Conservation (phyloP, 2,329 filamentous ascomycete genomes). For the Gaeumannomyces tritici region DNA sequence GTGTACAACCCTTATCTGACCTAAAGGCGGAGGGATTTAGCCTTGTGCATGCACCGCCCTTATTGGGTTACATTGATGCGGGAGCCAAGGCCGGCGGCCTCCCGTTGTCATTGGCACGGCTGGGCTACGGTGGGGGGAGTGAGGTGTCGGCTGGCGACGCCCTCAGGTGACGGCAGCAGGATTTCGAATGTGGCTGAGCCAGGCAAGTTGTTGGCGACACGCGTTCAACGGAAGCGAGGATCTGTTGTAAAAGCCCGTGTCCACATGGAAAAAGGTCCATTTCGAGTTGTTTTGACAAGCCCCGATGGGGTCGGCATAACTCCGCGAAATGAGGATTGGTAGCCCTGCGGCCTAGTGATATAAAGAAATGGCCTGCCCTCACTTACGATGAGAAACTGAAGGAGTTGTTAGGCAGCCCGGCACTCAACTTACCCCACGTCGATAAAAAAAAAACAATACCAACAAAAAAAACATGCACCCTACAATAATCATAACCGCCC, state of each 20-base stretch:
- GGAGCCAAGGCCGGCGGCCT: not conserved
- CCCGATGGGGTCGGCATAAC: no score
- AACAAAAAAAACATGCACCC: not conserved
- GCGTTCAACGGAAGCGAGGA: not conserved
- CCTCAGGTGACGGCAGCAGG: no score
- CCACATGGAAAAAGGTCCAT: no score
- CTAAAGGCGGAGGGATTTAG: not conserved
- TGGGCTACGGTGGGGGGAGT: no score
- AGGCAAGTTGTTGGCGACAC: no score
- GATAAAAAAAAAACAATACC: not conserved
- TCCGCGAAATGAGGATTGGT: no score
- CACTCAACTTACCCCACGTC: not conserved
- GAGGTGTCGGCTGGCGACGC: no score
- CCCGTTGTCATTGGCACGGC: no score
- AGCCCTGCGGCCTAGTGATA: no score
- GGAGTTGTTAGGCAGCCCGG: not conserved
- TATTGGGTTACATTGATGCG: not conserved
- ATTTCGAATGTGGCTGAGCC: not conserved
- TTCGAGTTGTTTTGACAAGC: no score
- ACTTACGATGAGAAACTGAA: not conserved
- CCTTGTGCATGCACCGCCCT: not conserved
- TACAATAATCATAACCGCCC: not conserved
- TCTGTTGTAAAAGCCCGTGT: not conserved
- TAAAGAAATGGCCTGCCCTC: not conserved
- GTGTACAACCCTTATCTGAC: conserved; percentile 1